Evolutionary conservation across 1,139 yeast species (phyloP), one percentile per base, ranked within the genome.

Genomic region (Diutina neorugosa): DNA sequence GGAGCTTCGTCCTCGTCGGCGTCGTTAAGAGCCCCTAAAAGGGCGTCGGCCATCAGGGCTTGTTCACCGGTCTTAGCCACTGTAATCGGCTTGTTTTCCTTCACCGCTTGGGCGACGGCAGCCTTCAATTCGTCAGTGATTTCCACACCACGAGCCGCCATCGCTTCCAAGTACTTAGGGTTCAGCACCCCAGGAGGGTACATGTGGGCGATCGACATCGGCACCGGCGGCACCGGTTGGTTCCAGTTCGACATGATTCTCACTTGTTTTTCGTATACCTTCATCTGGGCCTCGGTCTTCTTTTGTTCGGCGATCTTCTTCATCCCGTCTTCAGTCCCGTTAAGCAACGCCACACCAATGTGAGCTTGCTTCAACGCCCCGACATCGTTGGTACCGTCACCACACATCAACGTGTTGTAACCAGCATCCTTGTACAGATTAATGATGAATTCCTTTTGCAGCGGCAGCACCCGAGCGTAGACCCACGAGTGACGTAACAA

Each of bases 301-400:
- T 86, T 81, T 66, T 81, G 81, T 58, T 93, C 98, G 53, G 88
- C 89, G 59, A 91, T 80, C 69, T 90, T 89, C 70, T 86, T 86
- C 82, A 94, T 76, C 54, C 96, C 89, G 56, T 87, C 97, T 66
- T 88, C 96, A 55, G 98, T 90, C 72, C 98, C 99, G 64, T 94
- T 94, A 66, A 94, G 78, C 60, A 93, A 74, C 16, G 99, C 99
- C 65, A 93, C 91, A 74, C 98, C 98, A 65, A 93, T 85, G 64
- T 93, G 96, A 8, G 99, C 98, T 73, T 93, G 98, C 69, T 93
- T 94, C 70, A 93, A 80, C 54, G 99, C 99, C 69, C 99, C 99
- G 54, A 93, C 98, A 75, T 93, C 99, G 67, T 93, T 93, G 40
- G 99, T 93, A 71, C 99, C 99, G 71, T 93, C 99, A 76, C 99